Percentiles rank a stretch among this genome's conserved stretches.
phyloP scores from a whole-genome alignment of 768 basidiomycete species.

The Mrakia hoshinonis region DNA sequence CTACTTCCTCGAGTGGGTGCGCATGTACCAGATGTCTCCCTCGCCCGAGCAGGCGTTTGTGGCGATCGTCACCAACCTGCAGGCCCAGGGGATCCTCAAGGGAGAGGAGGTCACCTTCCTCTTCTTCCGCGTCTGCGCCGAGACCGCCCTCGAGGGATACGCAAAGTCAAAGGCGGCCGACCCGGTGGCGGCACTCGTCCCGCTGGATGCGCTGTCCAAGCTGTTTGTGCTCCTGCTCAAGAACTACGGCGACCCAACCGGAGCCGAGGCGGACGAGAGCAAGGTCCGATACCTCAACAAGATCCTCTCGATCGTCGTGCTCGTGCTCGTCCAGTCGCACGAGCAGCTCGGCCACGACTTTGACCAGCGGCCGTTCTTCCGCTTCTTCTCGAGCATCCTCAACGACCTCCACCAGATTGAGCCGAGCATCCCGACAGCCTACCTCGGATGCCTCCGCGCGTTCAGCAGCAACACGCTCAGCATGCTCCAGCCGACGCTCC shows the following conservation, averaged over 20 bases:
- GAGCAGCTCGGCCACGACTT: constrained; percentile 86
- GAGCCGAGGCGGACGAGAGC: constrained; percentile 85
- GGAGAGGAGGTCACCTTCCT: constrained; percentile 93
- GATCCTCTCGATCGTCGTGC: constrained; percentile 91
- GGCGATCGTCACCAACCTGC: constrained; percentile 91
- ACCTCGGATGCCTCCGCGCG: constrained; percentile 64
- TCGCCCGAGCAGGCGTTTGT: constrained; percentile 92
- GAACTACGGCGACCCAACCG: constrained; percentile 87
- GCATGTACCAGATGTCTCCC: constrained; percentile 80
- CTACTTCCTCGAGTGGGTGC: constrained; percentile 66
- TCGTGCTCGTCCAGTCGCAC: constrained; percentile 87
- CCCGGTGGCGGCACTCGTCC: constrained; percentile 48
- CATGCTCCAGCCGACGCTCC: constrained; percentile 88
- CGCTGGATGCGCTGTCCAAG: constrained; percentile 88
- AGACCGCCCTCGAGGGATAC: constrained; percentile 85
- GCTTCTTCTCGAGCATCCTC: constrained; percentile 93
- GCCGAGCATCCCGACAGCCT: constrained; percentile 71
- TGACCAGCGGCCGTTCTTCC: constrained; percentile 95
- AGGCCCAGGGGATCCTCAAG: constrained; percentile 91
- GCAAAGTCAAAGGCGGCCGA: constrained; percentile 41
- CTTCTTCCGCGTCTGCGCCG: constrained; percentile 96
- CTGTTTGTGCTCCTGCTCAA: constrained; percentile 97
- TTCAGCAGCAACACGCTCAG: constrained; percentile 89
- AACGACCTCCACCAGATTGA: constrained; percentile 85
- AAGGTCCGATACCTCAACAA: constrained; percentile 95